phyloP scores from a whole-genome alignment of 768 basidiomycete species.

The Lactarius sp. region DNA sequence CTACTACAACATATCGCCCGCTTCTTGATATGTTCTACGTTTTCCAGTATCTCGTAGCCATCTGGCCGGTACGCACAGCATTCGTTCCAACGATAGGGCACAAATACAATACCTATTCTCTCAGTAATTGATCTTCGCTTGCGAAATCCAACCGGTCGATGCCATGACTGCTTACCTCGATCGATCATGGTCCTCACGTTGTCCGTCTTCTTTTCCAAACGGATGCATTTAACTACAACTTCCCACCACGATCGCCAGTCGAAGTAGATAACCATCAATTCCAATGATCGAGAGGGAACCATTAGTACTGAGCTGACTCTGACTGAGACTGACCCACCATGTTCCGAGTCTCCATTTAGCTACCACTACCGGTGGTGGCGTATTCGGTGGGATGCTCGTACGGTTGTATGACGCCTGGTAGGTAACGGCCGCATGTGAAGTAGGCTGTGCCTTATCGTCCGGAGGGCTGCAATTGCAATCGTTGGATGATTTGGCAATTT shows the following conservation, averaged over 20 bases:
- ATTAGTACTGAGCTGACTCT: not conserved
- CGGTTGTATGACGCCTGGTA: not conserved
- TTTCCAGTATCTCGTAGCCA: not conserved
- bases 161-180: not conserved
- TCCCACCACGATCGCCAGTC: not conserved
- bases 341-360: slow-evolving; percentile 9
- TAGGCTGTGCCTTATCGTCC: not conserved
- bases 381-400: not conserved
- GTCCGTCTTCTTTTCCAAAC: not conserved
- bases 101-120: not conserved
- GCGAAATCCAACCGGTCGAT: not conserved
- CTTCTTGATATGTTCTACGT: no score
- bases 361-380: not conserved
- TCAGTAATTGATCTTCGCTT: not conserved
- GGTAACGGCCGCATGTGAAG: not conserved
- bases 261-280: not conserved
- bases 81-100: not conserved
- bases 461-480: not conserved
- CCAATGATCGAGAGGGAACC: not conserved
- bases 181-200: not conserved
- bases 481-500: not conserved
- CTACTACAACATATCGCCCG: not conserved
- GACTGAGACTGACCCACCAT: not conserved
- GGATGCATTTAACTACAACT: not conserved
- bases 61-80: not conserved